A percentile compares a stretch with the other conserved stretches of the same genome.
These are phyloP conservation scores for Aspergillus heteromorphus DNA, from an alignment of 495 filamentous ascomycete genomes.

Conservation along the genomic window DNA sequence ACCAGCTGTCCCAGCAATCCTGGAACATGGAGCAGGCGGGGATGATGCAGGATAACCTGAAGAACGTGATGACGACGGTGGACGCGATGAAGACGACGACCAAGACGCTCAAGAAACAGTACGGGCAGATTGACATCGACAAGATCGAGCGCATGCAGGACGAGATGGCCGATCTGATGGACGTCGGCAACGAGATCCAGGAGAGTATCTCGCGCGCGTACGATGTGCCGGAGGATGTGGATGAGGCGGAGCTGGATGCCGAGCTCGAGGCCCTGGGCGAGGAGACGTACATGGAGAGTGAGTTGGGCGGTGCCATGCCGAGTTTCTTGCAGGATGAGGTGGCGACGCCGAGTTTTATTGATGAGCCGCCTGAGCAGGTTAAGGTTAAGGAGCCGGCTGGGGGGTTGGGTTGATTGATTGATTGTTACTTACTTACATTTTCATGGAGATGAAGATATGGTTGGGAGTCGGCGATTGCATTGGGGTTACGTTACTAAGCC, in stretches of 20 bases:
- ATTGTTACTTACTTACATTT: too few species aligned
- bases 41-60: conserved; percentile 99
- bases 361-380: conserved; percentile 62
- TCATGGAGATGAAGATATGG: neutral
- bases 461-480: conserved; percentile 10
- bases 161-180: conserved; percentile 98
- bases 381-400: conserved; percentile 71
- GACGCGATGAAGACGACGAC: conserved; percentile 96
- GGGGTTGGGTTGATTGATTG: conserved; percentile 30
- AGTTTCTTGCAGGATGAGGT: conserved; percentile 84
- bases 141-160: conserved; percentile 98
- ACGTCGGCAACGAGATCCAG: conserved; percentile 97
- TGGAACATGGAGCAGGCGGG: conserved; percentile 99
- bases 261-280: conserved; percentile 92
- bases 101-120: conserved; percentile 89
- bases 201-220: conserved; percentile 92
- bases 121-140: conserved; percentile 94
- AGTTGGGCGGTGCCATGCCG: conserved; percentile 61
- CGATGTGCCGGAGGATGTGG: conserved; percentile 94
- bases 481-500: conserved; percentile 19
- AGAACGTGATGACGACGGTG: conserved; percentile 97
- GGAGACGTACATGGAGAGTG: conserved; percentile 71
- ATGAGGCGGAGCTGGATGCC: conserved; percentile 95
- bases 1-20: conserved; percentile 88
- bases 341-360: conserved; percentile 79